Conservation (phyloP, 225 moss, liverwort and hornwort species). For the Straminergon stramineum region DNA sequence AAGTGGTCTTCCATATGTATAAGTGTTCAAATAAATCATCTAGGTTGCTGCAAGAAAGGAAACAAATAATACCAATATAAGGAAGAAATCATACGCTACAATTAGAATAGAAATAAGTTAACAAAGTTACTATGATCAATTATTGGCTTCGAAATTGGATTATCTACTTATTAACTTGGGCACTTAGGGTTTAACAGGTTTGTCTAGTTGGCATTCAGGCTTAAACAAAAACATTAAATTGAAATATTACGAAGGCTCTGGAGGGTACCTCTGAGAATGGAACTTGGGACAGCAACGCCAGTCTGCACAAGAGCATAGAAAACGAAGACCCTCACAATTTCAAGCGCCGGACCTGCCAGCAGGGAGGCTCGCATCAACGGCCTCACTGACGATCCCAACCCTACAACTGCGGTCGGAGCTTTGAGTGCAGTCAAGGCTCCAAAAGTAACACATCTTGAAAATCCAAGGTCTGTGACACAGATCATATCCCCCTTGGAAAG, state of each 20-base stretch:
- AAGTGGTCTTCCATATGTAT: neutral
- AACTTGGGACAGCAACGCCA: slow-evolving; percentile 63
- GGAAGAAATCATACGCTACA: neutral
- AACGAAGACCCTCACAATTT: slow-evolving; percentile 64
- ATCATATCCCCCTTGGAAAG: slow-evolving; percentile 21
- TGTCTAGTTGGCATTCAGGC: neutral
- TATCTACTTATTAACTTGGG: neutral
- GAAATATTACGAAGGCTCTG: neutral
- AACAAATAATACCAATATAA: neutral
- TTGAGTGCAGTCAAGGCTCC: slow-evolving; percentile 15
- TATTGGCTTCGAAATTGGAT: neutral
- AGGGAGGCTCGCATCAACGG: slow-evolving; percentile 50
- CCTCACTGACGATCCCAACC: slow-evolving; percentile 15
- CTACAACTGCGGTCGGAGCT: slow-evolving; percentile 4
- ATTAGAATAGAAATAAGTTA: neutral
- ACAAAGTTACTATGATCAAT: neutral
- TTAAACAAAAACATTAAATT: neutral
- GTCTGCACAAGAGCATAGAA: slow-evolving; percentile 79
- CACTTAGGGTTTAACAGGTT: neutral
- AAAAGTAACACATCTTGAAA: slow-evolving; percentile 22
- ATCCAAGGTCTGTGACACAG: slow-evolving; percentile 30
- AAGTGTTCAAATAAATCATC: neutral
- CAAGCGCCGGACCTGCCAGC: slow-evolving; percentile 71
- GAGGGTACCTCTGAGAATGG: slow-evolving; percentile 32
- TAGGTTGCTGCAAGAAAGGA: neutral